A percentile compares a stretch with the other conserved stretches of the same genome.
Conservation (phyloP, 2,329 filamentous ascomycete species). For the Myriosclerotinia curreyana region DNA sequence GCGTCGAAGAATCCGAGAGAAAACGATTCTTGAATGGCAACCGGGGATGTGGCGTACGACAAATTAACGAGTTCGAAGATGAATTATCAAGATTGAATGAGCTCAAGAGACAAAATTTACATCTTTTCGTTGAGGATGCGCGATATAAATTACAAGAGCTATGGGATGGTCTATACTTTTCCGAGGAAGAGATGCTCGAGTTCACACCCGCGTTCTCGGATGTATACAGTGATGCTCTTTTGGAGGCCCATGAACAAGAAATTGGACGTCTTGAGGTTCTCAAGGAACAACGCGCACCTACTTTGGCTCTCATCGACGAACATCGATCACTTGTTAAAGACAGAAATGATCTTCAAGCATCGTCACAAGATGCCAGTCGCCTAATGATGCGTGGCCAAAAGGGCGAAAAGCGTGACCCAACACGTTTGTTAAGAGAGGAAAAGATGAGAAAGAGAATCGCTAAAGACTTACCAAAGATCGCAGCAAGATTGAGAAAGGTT, state of each 20-base stretch:
- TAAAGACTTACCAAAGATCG: conserved; percentile 91
- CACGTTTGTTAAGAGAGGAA: conserved; percentile 89
- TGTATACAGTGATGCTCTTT: conserved; percentile 90
- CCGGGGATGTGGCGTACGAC: conserved; percentile 83
- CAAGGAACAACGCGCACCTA: conserved; percentile 82
- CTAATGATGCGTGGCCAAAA: conserved; percentile 89
- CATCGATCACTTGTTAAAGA: conserved; percentile 82
- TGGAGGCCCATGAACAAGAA: conserved; percentile 92
- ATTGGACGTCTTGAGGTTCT: conserved; percentile 77
- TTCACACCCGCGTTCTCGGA: conserved; percentile 97
- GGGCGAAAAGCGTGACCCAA: conserved; percentile 90
- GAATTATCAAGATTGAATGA: conserved; percentile 84
- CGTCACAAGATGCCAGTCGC: conserved; percentile 91
- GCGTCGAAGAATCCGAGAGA: conserved; percentile 76
- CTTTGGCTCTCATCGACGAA: conserved; percentile 75
- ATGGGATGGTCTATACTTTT: conserved; percentile 92
- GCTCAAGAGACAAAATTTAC: conserved; percentile 90
- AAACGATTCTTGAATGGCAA: conserved; percentile 84
- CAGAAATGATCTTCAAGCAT: conserved; percentile 80
- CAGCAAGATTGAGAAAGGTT: conserved; percentile 75
- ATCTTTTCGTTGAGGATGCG: conserved; percentile 93
- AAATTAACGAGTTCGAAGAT: conserved; percentile 95
- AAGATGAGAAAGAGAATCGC: conserved; percentile 98
- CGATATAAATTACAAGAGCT: conserved; percentile 87
- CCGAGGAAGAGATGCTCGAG: conserved; percentile 97